Percentiles rank a stretch among this genome's conserved stretches.
phyloP scores from a whole-genome alignment of 352 stramenopile species.

The Hyaloperonospora arabidopsidis region DNA sequence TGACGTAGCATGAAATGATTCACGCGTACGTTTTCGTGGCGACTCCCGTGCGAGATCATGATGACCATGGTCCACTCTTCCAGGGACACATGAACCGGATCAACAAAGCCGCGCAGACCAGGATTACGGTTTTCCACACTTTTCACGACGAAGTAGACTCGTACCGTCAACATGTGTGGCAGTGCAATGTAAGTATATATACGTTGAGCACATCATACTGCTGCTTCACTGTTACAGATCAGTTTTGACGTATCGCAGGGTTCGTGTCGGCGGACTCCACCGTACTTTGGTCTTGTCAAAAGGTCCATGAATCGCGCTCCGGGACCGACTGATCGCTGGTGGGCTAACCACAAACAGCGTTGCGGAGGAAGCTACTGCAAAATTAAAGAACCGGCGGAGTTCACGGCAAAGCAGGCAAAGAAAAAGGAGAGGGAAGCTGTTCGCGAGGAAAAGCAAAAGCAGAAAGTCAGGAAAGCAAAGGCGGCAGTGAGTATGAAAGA shows the following conservation, averaged over 20 bases:
- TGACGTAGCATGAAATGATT: conserved; percentile 83
- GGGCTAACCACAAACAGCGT: conserved; percentile 51
- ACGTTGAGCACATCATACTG: not conserved
- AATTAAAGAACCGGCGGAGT: conserved; percentile 58
- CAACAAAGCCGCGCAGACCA: conserved; percentile 48
- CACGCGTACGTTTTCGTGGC: conserved; percentile 85
- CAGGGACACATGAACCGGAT: conserved; percentile 78
- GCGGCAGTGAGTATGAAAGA: conserved; percentile 20
- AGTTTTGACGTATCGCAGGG: conserved; percentile 32
- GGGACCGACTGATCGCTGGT: conserved; percentile 65
- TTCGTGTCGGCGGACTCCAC: conserved; percentile 39
- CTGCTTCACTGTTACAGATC: not conserved
- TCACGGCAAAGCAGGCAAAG: conserved; percentile 45
- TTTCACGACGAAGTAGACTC: conserved; percentile 87
- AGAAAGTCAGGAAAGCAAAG: conserved; percentile 19
- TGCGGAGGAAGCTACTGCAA: conserved; percentile 70
- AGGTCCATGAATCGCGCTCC: conserved; percentile 82
- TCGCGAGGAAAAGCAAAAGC: conserved; percentile 21
- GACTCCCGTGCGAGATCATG: conserved; percentile 66
- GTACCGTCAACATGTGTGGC: conserved; percentile 81
- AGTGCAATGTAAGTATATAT: conserved; percentile 54
- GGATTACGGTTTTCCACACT: conserved; percentile 85
- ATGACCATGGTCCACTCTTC: conserved; percentile 80
- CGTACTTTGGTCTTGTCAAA: conserved; percentile 83
- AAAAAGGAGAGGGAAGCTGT: conserved; percentile 36